Evolutionary conservation across 345 rosid species (phyloP).

Genomic region (Euphorbia lathyris): DNA sequence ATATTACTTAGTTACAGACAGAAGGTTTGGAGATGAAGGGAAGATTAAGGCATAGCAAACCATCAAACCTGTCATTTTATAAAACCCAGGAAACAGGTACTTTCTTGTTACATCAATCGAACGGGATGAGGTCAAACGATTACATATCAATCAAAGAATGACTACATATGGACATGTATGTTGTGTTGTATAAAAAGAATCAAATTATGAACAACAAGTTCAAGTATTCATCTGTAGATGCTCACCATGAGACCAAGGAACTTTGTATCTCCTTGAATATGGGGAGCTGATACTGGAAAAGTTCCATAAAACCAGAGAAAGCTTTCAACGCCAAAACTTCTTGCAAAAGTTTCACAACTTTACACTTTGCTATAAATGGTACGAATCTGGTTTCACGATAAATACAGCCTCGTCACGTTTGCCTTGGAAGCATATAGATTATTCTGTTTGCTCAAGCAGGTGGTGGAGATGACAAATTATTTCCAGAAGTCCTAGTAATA

Average conservation of each 20-base stretch:
- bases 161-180: neutral
- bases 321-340: conserved; percentile 17
- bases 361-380: neutral
- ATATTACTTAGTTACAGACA: too few species aligned
- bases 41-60: neutral
- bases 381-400: conserved; percentile 4
- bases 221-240: conserved; percentile 11
- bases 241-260: conserved; percentile 12
- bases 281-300: conserved; percentile 4
- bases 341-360: conserved; percentile 14
- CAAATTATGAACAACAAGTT: conserved; percentile 22
- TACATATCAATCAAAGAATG: neutral
- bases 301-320: conserved; percentile 17
- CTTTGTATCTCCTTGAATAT: conserved; percentile 5
- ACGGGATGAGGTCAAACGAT: neutral
- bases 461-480: conserved; percentile 32
- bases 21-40: neutral
- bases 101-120: conserved; percentile 2
- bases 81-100: neutral
- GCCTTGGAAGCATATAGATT: neutral
- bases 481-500: conserved; percentile 44
- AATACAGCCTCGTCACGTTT: conserved; percentile 6
- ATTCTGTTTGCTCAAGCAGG: conserved; percentile 30
- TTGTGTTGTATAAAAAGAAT: conserved; percentile 20
- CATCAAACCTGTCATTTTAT: neutral